Base-by-base conservation (phyloP, 2,329 filamentous ascomycete species). In the Pezicula radicicola region DNA sequence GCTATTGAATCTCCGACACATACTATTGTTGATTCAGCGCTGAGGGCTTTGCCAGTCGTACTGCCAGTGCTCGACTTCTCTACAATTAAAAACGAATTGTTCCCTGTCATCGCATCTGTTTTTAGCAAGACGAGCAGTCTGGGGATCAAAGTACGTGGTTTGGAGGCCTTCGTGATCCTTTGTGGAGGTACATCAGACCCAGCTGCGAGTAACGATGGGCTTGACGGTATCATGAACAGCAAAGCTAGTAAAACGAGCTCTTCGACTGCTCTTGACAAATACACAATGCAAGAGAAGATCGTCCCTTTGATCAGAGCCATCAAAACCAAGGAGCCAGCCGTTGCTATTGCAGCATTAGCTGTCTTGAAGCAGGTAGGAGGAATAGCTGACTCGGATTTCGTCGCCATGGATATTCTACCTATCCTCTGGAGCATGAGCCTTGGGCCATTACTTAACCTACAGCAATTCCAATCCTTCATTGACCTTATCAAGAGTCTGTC, bases 201-300 rank as follows among this genome's bases (percentile, higher is more conserved):
- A 30, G 72, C 71, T 1, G 69, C 72, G 1, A 73, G 74, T 39
- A 75, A 81, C 44, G 90, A 94, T 66, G 92, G 90, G 4, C 77
- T 97, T 3, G 87, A 90, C 58, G 91, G 91, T 0, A 75, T 92
- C 65, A 63, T 72, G 40, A 70, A 80, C 58, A 67, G 75, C 48
- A 75, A 80, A 28, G 62, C 58, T 51, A 65, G 63, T 46, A 82
- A 80, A 63, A 79, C 81, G 52, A 81, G 80, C 3, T 88, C 82
- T 1, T 87, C 87, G 1, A 91, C 85, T 2, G 92, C 93, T 3
- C 75, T 99, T 27, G 94, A 99, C 73, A 97, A 97, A 69, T 97
- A 94, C 66, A 97, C 94, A 0, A 93, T 99, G 73, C 94, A 99
- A 68, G 94, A 99, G 67, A 97, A 97, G 74, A 89, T 99, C 33